Evolutionary conservation across 495 filamentous ascomycete genomes (phyloP).

Genomic region (Neurospora sp.): DNA sequence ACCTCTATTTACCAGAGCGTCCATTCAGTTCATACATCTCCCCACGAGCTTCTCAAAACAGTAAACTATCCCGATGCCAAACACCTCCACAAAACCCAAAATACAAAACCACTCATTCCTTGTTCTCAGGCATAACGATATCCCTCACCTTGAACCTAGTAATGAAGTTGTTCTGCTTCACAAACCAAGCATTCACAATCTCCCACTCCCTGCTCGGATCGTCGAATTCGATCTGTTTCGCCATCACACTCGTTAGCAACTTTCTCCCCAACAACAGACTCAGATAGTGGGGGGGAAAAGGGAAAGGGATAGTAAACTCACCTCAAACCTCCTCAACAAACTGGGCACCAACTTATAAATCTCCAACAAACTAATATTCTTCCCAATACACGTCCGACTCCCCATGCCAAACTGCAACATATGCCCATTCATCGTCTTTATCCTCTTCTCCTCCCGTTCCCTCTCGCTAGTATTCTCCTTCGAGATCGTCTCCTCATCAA

Average conservation of each 20-base stretch:
- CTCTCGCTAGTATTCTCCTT: slow-evolving; percentile 4
- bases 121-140: slow-evolving; percentile 28
- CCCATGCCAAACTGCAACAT: slow-evolving; percentile 57
- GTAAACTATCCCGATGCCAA: not conserved
- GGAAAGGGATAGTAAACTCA: slow-evolving; percentile 14
- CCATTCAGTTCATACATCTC: not conserved
- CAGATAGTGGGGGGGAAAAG: too few species aligned
- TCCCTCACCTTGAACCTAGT: slow-evolving; percentile 42
- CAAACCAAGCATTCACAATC: slow-evolving; percentile 63
- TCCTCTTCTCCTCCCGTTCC: slow-evolving; percentile 30
- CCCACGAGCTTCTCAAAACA: not conserved
- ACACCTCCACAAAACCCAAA: not conserved
- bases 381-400: slow-evolving; percentile 53
- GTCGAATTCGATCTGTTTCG: slow-evolving; percentile 41
- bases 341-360: slow-evolving; percentile 72
- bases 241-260: too few species aligned
- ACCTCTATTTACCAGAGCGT: not conserved
- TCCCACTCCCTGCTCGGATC: slow-evolving; percentile 53
- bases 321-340: slow-evolving; percentile 59
- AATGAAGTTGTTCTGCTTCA: slow-evolving; percentile 56
- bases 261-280: too few species aligned
- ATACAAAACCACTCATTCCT: not conserved
- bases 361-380: slow-evolving; percentile 67
- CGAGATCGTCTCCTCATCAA: slow-evolving; percentile 5
- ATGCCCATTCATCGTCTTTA: slow-evolving; percentile 46